Base-by-base conservation (phyloP, 2,329 filamentous ascomycete genomes). In the Colletotrichum incanum region DNA sequence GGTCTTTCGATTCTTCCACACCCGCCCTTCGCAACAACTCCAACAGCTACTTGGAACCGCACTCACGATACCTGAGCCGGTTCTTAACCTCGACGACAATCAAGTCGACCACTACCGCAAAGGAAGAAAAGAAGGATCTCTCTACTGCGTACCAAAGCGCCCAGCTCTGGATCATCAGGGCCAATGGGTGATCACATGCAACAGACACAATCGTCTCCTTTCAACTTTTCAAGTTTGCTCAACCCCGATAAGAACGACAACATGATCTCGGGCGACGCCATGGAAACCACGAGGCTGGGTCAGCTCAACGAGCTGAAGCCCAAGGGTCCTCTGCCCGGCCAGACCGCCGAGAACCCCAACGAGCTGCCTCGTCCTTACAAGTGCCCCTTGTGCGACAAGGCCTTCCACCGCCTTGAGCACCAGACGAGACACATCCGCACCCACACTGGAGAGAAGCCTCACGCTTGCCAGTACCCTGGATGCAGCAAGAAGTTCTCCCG, bases 401-500 rank as follows among this genome's bases (percentile, higher is more conserved):
- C 96, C 73, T 99, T 99, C 86, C 96, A 98, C 87, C 94, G 96
- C 74, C 89, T 99, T 52, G 96, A 98, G 86, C 96, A 98, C 83
- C 96, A 98, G 88, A 92, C 90, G 28, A 85, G 89, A 78, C 96
- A 99, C 84, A 98, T 98, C 80, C 92, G 96, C 78, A 98, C 96
- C 8, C 96, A 99, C 84, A 99, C 96, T 0, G 96, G 96, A 78
- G 96, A 99, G 87, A 99, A 98, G 88, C 96, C 96, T 59, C 96
- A 98, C 80, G 95, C 94, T 74, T 99, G 96, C 90, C 92, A 94
- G 82, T 98, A 96, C 79, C 95, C 94, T 5, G 95, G 95, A 78
- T 98, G 96, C 90, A 96, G 94, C 77, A 98, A 98, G 86, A 94
- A 96, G 79, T 98, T 99, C 86, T 97, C 94, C 75, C 92, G 96